Evolutionary conservation across 495 filamentous ascomycete species (phyloP), one percentile per base, ranked within the genome.

Genomic region (Trichoderma asperelloides): DNA sequence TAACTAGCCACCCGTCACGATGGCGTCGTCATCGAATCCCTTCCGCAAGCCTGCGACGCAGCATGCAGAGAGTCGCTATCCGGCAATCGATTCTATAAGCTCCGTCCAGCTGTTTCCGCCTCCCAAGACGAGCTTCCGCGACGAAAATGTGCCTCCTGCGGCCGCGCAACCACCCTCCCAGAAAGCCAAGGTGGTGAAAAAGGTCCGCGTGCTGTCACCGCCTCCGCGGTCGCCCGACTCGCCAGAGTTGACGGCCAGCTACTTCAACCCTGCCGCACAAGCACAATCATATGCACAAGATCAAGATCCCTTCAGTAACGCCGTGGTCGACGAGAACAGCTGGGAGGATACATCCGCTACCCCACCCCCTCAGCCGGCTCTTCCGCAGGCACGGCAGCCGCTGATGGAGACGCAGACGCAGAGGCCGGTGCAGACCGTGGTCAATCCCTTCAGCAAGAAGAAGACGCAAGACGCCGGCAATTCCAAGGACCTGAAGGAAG

Each of bases 151-250:
- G 23, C 55, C 55, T 13, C 55, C 55, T n/a, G 55, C 55, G 21
- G 67, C 65, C n/a, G 70, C 68, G 37, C 71, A 77, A 40, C 70
- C 78, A 16, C 72, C 76, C 21, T 68, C 75, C 45, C 74, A 78
- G 65, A 81, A 78, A 63, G 69, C 74, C 49, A 83, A 84, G 70
- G 72, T 81, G 4, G 74, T 80, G 2, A 86, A 86, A 72, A 85
- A 77, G 69, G 84, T 86, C 30, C 79, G 83, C 64, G 82, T 86
- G 2, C 82, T 85, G 70, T 85, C 82, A 39, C 83, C 84, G 39
- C 84, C 82, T 65, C 82, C 84, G 1, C 79, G 78, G 13, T 81
- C 79, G 16, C 81, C 81, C 67, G 80, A 82, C 62, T 76, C 74
- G 39, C 66, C 69, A 2, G 69, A 73, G 45, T 69, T 65, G n/a